These are phyloP conservation scores for Ehretia macrophylla DNA, from an alignment of 257 asterid genomes.

Conservation along the genomic window DNA sequence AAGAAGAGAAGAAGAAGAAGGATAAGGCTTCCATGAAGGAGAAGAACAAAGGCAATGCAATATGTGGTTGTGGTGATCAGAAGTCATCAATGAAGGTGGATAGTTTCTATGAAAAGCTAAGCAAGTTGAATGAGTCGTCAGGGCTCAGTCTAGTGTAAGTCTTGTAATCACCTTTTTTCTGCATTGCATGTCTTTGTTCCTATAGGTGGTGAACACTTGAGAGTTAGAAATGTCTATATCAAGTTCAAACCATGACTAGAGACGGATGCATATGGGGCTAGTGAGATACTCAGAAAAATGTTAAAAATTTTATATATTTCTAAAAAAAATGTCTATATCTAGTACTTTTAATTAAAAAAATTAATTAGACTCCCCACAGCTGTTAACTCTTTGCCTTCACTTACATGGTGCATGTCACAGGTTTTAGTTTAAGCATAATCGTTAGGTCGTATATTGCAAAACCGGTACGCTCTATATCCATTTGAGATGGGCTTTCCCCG, in stretches of 20 bases:
- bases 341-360: too few species aligned
- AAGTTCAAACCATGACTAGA: neutral
- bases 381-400: too few species aligned
- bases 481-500: too few species aligned
- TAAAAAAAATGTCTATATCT: too few species aligned
- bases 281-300: too few species aligned
- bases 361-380: too few species aligned
- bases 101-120: constrained; percentile 52
- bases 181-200: neutral
- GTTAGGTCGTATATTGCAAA: too few species aligned
- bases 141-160: constrained; percentile 70
- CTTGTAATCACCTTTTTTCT: neutral
- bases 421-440: too few species aligned
- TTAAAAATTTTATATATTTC: too few species aligned
- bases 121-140: constrained; percentile 50
- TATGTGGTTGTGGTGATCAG: constrained; percentile 1
- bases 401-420: too few species aligned
- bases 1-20: constrained; percentile 9
- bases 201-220: too few species aligned
- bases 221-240: neutral
- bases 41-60: neutral
- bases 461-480: too few species aligned
- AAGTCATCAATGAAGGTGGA: constrained; percentile 17
- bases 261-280: neutral
- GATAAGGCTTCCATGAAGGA: neutral